Conservation (phyloP, 2,329 filamentous ascomycete species). For the Akanthomyces uredinophilus region DNA sequence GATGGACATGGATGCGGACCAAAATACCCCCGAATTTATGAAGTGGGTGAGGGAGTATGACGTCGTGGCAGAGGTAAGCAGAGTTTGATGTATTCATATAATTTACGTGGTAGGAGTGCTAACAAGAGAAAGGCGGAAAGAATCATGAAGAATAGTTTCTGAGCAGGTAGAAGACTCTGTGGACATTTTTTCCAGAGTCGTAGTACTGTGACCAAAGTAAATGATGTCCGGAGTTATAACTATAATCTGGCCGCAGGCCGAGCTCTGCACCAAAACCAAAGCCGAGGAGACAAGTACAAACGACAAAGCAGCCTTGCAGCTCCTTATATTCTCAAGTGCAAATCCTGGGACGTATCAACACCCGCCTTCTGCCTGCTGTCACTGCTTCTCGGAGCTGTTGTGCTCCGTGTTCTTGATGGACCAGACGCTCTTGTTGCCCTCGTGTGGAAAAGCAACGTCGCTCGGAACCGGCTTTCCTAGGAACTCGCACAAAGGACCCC, state of each 20-base stretch:
- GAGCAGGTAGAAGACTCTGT: not conserved
- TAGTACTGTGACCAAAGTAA: too few relatives aligned
- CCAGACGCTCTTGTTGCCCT: not conserved
- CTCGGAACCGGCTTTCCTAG: not conserved
- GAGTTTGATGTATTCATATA: too few relatives aligned
- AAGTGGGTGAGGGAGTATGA: conserved; percentile 16
- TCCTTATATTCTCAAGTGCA: too few relatives aligned
- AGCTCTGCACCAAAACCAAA: too few relatives aligned
- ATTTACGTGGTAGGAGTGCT: not conserved
- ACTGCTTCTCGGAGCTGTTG: not conserved
- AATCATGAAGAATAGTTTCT: not conserved
- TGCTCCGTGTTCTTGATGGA: not conserved
- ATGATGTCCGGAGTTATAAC: too few relatives aligned
- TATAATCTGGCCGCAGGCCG: too few relatives aligned
- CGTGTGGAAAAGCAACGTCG: not conserved
- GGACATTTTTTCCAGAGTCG: not conserved
- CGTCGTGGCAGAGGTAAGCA: conserved; percentile 8
- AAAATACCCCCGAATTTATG: conserved; percentile 8
- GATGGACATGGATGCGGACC: conserved; percentile 12
- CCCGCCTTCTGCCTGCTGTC: not conserved
- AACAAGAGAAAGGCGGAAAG: not conserved
- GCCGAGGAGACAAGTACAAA: too few relatives aligned
- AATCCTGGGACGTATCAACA: too few relatives aligned
- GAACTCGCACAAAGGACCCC: not conserved
- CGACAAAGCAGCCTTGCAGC: too few relatives aligned